Conservation (phyloP, 2,329 filamentous ascomycete species). For the Alternaria arborescens region DNA sequence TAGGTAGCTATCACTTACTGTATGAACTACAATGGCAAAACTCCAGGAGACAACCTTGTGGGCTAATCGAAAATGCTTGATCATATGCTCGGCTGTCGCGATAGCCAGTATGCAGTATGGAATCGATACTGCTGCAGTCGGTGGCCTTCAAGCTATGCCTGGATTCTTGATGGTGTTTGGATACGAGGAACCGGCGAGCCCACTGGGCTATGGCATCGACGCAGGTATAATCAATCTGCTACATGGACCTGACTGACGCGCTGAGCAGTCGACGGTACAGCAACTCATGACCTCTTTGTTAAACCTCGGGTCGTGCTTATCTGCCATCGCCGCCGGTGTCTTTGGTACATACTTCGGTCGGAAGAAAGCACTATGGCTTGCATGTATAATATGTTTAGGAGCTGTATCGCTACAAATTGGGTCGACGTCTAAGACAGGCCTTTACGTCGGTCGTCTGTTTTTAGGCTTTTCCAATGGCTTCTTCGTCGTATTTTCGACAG, state of each 20-base stretch:
- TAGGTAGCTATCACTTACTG: neutral
- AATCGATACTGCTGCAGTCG: conserved; percentile 58
- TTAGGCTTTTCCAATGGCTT: conserved; percentile 49
- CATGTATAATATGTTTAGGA: conserved; percentile 56
- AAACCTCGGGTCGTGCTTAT: conserved; percentile 61
- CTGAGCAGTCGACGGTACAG: conserved; percentile 57
- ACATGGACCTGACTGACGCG: neutral
- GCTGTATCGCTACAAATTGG: conserved; percentile 44
- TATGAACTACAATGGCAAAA: conserved; percentile 4
- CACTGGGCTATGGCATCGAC: conserved; percentile 54
- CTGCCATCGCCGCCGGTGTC: conserved; percentile 58
- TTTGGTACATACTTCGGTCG: conserved; percentile 61
- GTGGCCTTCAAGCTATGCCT: conserved; percentile 52
- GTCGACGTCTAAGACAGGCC: conserved; percentile 20
- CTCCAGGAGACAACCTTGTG: conserved; percentile 27
- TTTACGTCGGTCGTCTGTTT: conserved; percentile 57
- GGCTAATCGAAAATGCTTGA: conserved; percentile 56
- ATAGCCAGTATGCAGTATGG: conserved; percentile 64
- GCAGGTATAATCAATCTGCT: conserved; percentile 31
- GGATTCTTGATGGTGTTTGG: conserved; percentile 63
- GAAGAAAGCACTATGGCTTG: conserved; percentile 57
- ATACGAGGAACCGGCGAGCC: conserved; percentile 52
- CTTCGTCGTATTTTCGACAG: conserved; percentile 63
- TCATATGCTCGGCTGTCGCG: conserved; percentile 58
- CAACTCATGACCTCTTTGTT: conserved; percentile 63